A percentile compares a stretch with the other conserved stretches of the same genome.
phyloP scores from a whole-genome alignment of 495 filamentous ascomycete species.

The Annulohypoxylon maeteangense region DNA sequence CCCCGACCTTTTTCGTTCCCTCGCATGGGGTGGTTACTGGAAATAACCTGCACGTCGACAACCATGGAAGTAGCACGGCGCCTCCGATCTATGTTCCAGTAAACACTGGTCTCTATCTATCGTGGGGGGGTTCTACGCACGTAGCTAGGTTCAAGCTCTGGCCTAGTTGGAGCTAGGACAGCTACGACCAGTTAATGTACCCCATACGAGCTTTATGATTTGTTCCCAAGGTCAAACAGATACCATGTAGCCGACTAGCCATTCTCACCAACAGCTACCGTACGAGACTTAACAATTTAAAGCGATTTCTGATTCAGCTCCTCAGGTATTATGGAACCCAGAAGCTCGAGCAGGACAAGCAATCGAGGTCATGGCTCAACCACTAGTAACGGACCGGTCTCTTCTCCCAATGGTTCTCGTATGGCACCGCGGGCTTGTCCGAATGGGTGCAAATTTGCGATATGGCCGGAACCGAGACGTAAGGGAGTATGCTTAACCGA shows the following conservation, averaged over 20 bases:
- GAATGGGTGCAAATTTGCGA: background rate
- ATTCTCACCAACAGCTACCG: background rate
- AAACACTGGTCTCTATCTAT: background rate
- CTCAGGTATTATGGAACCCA: background rate
- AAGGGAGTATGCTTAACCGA: background rate
- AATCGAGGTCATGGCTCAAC: background rate
- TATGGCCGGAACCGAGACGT: background rate
- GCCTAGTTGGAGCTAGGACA: background rate
- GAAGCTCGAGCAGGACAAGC: background rate
- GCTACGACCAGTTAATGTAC: background rate
- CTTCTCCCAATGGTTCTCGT: background rate
- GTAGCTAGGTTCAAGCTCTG: background rate
- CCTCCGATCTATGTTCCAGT: background rate
- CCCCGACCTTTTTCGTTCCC: background rate
- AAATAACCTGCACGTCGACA: conserved; percentile 2
- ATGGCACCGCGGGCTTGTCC: background rate
- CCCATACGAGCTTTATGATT: conserved; percentile 8
- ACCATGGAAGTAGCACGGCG: background rate
- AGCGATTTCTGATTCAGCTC: background rate
- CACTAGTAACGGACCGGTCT: background rate
- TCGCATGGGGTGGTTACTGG: background rate
- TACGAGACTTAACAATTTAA: background rate
- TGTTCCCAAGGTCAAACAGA: background rate
- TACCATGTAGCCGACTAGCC: background rate
- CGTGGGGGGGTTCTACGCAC: background rate